Percentiles rank a stretch among this genome's conserved stretches.
Conservation (phyloP, 345 rosid genomes). For the Heritiera fomes region DNA sequence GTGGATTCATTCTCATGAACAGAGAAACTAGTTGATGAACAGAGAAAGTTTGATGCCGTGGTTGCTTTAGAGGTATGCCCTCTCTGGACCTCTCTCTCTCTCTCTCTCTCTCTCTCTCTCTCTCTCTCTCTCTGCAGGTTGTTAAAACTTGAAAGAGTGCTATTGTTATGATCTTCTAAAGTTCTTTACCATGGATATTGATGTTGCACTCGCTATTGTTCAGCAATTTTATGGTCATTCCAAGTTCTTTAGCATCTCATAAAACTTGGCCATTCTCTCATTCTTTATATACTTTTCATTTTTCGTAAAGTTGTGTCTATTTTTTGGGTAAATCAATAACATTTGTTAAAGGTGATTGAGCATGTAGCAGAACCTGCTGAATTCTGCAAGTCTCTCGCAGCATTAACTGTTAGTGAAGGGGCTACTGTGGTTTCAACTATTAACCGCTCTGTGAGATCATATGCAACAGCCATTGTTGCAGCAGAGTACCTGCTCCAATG, state of each 20-base stretch:
- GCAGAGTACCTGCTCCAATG: conserved; percentile 88
- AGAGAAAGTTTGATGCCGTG: conserved; percentile 78
- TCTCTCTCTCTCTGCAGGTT: not conserved
- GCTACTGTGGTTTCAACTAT: conserved; percentile 80
- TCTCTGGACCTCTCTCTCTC: conserved; percentile 11
- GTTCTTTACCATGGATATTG: not conserved
- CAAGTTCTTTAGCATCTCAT: not conserved
- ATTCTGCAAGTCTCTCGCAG: conserved; percentile 85
- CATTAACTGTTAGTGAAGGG: conserved; percentile 62
- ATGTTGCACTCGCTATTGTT: not conserved
- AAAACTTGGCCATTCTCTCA: not conserved
- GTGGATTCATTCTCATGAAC: conserved; percentile 29
- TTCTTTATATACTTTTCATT: not conserved
- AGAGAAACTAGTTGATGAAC: conserved; percentile 85
- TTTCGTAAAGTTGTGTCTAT: not conserved
- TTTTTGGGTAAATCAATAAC: conserved; percentile 14
- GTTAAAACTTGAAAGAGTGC: not conserved
- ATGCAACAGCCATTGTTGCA: conserved; percentile 78
- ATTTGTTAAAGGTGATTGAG: conserved; percentile 73
- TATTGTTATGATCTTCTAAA: not conserved
- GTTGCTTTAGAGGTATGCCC: conserved; percentile 73
- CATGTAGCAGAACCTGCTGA: conserved; percentile 91
- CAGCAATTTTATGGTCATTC: not conserved
- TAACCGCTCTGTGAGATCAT: conserved; percentile 85
- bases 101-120: not conserved